Base-by-base conservation (phyloP, 805 yeast species). In the Millerozyma acaciae region DNA sequence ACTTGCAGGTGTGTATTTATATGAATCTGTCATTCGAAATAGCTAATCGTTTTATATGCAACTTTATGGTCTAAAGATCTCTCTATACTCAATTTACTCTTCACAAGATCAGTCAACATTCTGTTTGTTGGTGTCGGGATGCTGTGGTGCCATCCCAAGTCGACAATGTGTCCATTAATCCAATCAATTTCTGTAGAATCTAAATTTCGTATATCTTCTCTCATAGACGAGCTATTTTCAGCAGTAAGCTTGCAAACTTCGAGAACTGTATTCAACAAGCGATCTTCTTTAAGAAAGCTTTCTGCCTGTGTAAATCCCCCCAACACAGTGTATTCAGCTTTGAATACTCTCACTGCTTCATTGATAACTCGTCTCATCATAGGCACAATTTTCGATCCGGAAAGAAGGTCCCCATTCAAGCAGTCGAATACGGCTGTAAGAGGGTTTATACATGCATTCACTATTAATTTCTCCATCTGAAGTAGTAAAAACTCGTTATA, bases 401-500 rank as follows among this genome's bases (percentile, higher is more conserved):
- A 48, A n/a, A 69, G 57, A 13, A 90, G 60, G 32, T 82, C 85
- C 21, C 94, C 95, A 50, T 93, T 93, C 23, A 69, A 51, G 50
- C 93, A 83, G 53, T 85, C 83, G 16, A 84, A 58, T 15, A 87
- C 62, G 0, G 96, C 82, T 0, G 96, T 84, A 18, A 83, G 62
- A 0, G 96, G 84, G 50, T 93, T 90, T 43, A 90, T 79, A 49
- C 93, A 84, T 1, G 85, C 73, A 51, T 93, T 93, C 14, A 84
- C 79, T 28, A 83, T 66, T 37, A 90, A 72, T 55, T 90, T 93
- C 45, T 79, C 81, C 44, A 80, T 62, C 57, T 86, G 95, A 13
- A 52, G 51, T 2, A 78, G 73, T 18, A 76, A 45, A 21, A 79
- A 54, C 16, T 68, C 68, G 28, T 69, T 63, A 29, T 76, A 68